Percentiles rank a stretch among this genome's conserved stretches.
Conservation (phyloP, 768 basidiomycete species). For the Boletus rubescentipes region DNA sequence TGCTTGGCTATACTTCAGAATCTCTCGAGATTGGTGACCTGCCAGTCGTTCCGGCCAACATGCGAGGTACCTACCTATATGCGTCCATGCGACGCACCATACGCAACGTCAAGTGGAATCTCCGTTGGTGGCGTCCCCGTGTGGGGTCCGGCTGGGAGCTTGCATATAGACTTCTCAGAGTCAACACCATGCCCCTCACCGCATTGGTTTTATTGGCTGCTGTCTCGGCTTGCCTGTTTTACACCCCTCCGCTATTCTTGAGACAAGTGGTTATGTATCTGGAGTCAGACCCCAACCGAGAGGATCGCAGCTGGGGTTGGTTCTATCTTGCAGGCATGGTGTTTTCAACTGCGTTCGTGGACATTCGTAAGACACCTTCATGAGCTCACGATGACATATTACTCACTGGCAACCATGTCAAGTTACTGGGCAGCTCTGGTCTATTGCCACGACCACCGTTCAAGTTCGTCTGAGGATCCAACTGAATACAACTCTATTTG, state of each 20-base stretch:
- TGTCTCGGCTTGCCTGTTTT: conserved; percentile 61
- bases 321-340: conserved; percentile 59
- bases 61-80: conserved; percentile 69
- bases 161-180: conserved; percentile 56
- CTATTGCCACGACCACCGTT: conserved; percentile 62
- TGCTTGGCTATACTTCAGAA: conserved; percentile 72
- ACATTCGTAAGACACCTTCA: conserved; percentile 38
- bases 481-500: conserved; percentile 80
- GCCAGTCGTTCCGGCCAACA: conserved; percentile 71
- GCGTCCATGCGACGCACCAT: conserved; percentile 60
- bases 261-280: conserved; percentile 60
- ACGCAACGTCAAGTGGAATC: conserved; percentile 46
- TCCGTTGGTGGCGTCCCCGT: conserved; percentile 58
- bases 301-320: conserved; percentile 71
- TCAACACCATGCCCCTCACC: conserved; percentile 47
- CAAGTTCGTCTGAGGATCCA: conserved; percentile 73
- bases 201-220: conserved; percentile 52
- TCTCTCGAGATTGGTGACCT: conserved; percentile 86
- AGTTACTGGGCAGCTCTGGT: conserved; percentile 74
- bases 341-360: conserved; percentile 40
- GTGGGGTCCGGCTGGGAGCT: conserved; percentile 66
- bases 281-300: conserved; percentile 57
- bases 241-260: conserved; percentile 62
- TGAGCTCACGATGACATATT: neutral
- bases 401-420: conserved; percentile 11